phyloP scores from a whole-genome alignment of 2,329 filamentous ascomycete species.

The Monilinia laxa region DNA sequence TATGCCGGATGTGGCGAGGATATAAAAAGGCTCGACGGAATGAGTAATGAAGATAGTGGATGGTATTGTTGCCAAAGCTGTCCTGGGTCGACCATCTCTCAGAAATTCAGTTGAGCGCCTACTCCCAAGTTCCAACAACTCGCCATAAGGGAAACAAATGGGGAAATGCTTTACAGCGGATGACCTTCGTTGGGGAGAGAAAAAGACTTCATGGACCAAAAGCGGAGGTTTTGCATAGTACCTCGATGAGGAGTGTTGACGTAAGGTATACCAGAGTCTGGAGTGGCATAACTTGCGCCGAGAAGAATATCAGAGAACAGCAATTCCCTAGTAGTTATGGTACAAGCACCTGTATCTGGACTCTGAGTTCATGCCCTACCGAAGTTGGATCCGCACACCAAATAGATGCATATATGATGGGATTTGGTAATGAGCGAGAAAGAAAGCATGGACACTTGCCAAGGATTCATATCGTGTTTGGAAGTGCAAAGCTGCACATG shows the following conservation, averaged over 20 bases:
- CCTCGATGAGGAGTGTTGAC: neutral
- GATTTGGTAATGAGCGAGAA: too few species aligned
- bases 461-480: neutral
- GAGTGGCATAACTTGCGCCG: neutral
- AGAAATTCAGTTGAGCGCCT: neutral
- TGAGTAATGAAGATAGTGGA: neutral
- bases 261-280: neutral
- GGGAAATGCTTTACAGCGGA: neutral
- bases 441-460: neutral
- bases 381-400: neutral
- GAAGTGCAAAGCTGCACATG: neutral
- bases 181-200: neutral
- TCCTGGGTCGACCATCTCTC: neutral
- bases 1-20: neutral
- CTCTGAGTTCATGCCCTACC: neutral
- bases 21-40: neutral
- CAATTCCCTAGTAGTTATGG: neutral
- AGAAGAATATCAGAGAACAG: neutral
- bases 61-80: neutral
- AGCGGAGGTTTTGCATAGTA: neutral
- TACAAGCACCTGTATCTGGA: neutral
- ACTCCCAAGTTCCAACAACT: neutral
- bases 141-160: neutral
- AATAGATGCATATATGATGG: too few species aligned
- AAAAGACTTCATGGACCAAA: neutral